These are phyloP conservation scores for Zygosaccharomyces sapae DNA, from an alignment of 1,139 yeast species.

Conservation along the genomic window DNA sequence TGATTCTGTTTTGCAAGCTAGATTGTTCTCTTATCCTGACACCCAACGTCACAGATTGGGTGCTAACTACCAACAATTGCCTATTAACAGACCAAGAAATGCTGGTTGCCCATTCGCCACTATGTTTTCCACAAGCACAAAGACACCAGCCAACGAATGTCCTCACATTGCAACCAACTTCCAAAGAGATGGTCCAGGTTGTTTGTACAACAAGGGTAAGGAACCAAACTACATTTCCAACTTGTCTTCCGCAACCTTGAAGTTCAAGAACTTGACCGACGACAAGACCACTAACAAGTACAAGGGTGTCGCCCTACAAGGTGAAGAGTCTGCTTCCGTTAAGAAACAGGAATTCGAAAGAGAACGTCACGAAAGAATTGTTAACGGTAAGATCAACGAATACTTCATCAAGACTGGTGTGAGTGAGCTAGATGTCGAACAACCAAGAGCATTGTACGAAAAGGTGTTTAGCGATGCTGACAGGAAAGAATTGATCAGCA, in stretches of 20 bases:
- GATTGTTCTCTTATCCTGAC: conserved; percentile 81
- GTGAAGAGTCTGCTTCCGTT: conserved; percentile 28
- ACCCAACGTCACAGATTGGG: conserved; percentile 64
- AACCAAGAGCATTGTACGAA: conserved; percentile 43
- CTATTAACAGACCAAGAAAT: conserved; percentile 51
- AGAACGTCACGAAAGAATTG: conserved; percentile 39
- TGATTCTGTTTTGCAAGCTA: conserved; percentile 81
- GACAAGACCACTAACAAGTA: conserved; percentile 19
- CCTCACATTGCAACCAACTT: conserved; percentile 39
- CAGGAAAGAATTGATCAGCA: conserved; percentile 38
- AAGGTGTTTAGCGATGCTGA: conserved; percentile 38
- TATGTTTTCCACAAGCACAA: conserved; percentile 11
- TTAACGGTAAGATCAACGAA: conserved; percentile 38
- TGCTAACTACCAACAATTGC: conserved; percentile 53
- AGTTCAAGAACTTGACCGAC: conserved; percentile 14
- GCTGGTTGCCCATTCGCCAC: conserved; percentile 36
- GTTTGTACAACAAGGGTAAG: conserved; percentile 31
- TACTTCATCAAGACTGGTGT: conserved; percentile 42
- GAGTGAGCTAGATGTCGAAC: conserved; percentile 43
- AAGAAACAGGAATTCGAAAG: conserved; percentile 30
- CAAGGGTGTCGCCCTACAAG: conserved; percentile 36
- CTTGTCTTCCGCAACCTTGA: conserved; percentile 18
- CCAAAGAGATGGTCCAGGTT: conserved; percentile 42
- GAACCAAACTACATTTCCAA: conserved; percentile 39
- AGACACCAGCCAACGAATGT: conserved; percentile 21